Conservation (phyloP, 1,284 basidiomycete genomes). For the Phellinidium pouzarii region DNA sequence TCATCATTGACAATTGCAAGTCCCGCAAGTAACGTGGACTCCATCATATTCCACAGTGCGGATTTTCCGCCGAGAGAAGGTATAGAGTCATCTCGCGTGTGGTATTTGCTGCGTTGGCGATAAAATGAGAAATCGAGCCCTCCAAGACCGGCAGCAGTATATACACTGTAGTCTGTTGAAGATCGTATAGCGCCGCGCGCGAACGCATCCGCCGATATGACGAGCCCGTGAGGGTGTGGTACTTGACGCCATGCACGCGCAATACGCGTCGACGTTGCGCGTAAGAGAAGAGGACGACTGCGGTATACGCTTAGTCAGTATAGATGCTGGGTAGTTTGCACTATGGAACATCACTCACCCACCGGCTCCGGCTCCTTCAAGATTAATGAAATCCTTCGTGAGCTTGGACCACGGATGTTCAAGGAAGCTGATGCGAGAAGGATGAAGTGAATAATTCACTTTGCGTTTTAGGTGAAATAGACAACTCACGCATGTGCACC, state of each 20-base stretch:
- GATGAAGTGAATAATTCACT: neutral
- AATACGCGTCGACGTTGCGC: constrained; percentile 49
- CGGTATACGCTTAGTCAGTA: constrained; percentile 4
- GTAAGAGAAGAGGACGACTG: constrained; percentile 63
- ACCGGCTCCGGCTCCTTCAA: constrained; percentile 75
- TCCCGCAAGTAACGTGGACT: constrained; percentile 49
- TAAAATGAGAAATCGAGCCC: constrained; percentile 74
- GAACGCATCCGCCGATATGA: constrained; percentile 61
- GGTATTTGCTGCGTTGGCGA: constrained; percentile 59
- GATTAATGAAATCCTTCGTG: constrained; percentile 62
- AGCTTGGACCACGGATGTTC: constrained; percentile 68
- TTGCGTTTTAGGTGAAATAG: constrained; percentile 14
- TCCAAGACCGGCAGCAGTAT: constrained; percentile 43
- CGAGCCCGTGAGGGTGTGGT: constrained; percentile 61
- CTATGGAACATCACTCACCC: constrained; percentile 41
- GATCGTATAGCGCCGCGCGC: constrained; percentile 53
- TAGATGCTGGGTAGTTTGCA: neutral
- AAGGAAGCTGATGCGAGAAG: constrained; percentile 42
- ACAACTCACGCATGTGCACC: constrained; percentile 55
- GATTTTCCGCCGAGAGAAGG: constrained; percentile 41
- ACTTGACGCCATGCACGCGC: constrained; percentile 45
- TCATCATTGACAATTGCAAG: constrained; percentile 42
- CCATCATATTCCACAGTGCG: constrained; percentile 72
- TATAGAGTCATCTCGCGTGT: constrained; percentile 60
- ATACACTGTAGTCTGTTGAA: constrained; percentile 64